Percentiles rank a stretch among this genome's conserved stretches.
phyloP scores from a whole-genome alignment of 352 stramenopile genomes.

The Halophytophthora polymorphica region DNA sequence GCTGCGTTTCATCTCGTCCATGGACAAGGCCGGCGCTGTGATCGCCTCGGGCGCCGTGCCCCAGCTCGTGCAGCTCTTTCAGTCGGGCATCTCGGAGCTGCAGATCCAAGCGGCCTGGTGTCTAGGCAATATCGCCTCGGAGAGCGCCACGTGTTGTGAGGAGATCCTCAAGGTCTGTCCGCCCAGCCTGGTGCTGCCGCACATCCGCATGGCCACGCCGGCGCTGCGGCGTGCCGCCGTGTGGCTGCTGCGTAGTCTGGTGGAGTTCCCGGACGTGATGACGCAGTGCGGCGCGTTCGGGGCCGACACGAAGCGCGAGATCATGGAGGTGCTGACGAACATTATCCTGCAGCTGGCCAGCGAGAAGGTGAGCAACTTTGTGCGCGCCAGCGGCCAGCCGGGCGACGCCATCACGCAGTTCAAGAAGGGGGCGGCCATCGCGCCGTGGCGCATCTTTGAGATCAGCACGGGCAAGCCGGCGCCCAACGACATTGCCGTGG shows the following conservation, averaged over 20 bases:
- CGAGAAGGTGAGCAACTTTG: conserved; percentile 68
- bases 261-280: conserved; percentile 81
- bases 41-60: conserved; percentile 69
- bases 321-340: conserved; percentile 66
- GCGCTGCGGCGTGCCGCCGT: conserved; percentile 69
- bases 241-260: conserved; percentile 81
- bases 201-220: conserved; percentile 85
- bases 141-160: conserved; percentile 68
- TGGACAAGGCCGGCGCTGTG: conserved; percentile 81
- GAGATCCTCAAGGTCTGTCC: conserved; percentile 73
- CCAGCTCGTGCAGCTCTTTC: conserved; percentile 80
- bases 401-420: conserved; percentile 49
- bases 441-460: conserved; percentile 85
- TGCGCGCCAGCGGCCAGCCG: conserved; percentile 41
- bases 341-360: conserved; percentile 80
- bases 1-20: conserved; percentile 85
- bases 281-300: conserved; percentile 40
- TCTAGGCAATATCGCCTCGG: conserved; percentile 82
- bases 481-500: conserved; percentile 81
- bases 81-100: conserved; percentile 83
- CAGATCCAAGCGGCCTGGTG: conserved; percentile 88
- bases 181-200: conserved; percentile 62
- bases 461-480: conserved; percentile 74
- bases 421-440: conserved; percentile 54
- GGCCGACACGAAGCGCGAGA: conserved; percentile 59